Conservation (phyloP, 1,284 basidiomycete genomes). For the Malassezia obtusa region DNA sequence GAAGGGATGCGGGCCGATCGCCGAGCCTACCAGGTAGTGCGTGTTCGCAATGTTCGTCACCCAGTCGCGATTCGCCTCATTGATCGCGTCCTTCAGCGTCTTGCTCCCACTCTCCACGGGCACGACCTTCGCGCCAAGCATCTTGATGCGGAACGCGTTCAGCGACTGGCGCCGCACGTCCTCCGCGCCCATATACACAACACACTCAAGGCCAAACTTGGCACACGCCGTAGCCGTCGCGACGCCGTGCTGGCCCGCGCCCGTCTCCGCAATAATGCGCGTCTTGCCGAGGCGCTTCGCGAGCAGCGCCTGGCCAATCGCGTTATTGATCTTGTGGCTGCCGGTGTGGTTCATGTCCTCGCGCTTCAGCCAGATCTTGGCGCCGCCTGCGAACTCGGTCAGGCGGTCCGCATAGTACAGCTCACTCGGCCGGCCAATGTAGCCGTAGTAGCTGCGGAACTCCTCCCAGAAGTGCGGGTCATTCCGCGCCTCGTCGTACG, state of each 20-base stretch:
- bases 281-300: conserved; percentile 87
- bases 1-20: conserved; percentile 96
- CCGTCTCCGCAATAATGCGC: conserved; percentile 95
- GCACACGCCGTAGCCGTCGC: conserved; percentile 97
- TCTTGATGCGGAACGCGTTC: conserved; percentile 95
- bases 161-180: conserved; percentile 88
- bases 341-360: conserved; percentile 64
- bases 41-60: conserved; percentile 78
- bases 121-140: conserved; percentile 78
- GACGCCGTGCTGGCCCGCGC: conserved; percentile 96
- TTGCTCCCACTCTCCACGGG: conserved; percentile 87
- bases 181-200: conserved; percentile 98
- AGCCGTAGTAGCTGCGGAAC: conserved; percentile 75
- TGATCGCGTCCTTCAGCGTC: conserved; percentile 75
- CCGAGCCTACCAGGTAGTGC: conserved; percentile 93
- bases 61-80: conserved; percentile 66
- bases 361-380: conserved; percentile 94
- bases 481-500: conserved; percentile 71
- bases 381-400: conserved; percentile 68
- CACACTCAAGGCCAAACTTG: conserved; percentile 86
- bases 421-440: conserved; percentile 69
- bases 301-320: conserved; percentile 60
- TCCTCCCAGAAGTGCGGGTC: conserved; percentile 92
- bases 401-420: conserved; percentile 67
- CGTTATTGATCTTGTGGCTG: conserved; percentile 49